Base-by-base conservation (phyloP, 2,329 filamentous ascomycete species). In the Ophiostoma triangulosporum region DNA sequence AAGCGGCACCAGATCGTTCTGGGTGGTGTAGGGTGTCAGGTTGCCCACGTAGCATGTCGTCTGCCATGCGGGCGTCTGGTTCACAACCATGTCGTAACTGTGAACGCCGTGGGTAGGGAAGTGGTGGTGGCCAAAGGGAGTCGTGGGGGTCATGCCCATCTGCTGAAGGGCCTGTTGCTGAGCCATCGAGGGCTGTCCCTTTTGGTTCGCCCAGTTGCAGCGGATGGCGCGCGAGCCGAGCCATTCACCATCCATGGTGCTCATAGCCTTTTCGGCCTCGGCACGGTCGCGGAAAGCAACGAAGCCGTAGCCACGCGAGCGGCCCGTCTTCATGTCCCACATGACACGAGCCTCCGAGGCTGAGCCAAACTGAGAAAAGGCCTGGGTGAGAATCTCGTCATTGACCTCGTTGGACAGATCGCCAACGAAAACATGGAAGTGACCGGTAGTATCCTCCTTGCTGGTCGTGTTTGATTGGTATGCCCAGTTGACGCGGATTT, bases 321-420 rank as follows among this genome's bases (percentile, higher is more conserved):
- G 84, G 61, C 93, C 93, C 33, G 93, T 98, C 78, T 98, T 98
- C 93, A 98, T 98, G 69, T 98, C 93, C 93, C 93, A 98, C 93
- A 98, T 98, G 59, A 98, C 93, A 63, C 93, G 89, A 56, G 93
- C 93, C 70, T 98, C 93, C 3, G 93, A 98, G 49, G 98, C 90
- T 12, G 83, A 88, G 38, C 93, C 93, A 68, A 97, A 98, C 45
- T 88, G 88, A 48, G 88, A 94, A 70, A 98, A 98, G 12, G 93
- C 93, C 69, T 96, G 90, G 15, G 86, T 75, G 22, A 98, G 77
- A 51, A 96, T 81, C 65, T 98, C 93, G 63, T 98, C 93, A 63
- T 98, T 98, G 68, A 98, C 93, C 69, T 98, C 93, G 65, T 98
- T 98, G 62, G 90, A 96, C 54, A 98, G 72, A 66, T 98, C 93